phyloP scores from a whole-genome alignment of 2,329 filamentous ascomycete species.

The Clarireedia paspali region DNA sequence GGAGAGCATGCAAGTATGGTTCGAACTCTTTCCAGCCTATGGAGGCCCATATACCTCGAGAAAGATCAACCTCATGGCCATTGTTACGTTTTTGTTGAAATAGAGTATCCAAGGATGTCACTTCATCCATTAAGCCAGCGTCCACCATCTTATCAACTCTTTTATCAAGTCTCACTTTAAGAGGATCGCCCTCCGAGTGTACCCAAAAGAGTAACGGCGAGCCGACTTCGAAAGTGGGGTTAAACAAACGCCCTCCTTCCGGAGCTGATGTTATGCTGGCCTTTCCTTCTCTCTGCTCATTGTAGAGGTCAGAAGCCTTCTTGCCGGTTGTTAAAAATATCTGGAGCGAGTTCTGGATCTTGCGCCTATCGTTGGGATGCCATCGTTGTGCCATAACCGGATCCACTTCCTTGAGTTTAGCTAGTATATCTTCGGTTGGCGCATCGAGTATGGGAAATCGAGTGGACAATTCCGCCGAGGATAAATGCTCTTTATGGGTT shows the following conservation, averaged over 20 bases:
- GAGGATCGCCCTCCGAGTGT: constrained; percentile 59
- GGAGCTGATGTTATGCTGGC: constrained; percentile 23
- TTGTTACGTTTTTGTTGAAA: constrained; percentile 35
- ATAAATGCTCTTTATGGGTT: constrained; percentile 21
- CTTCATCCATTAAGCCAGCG: constrained; percentile 55
- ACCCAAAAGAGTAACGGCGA: constrained; percentile 70
- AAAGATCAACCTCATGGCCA: constrained; percentile 57
- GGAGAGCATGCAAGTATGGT: constrained; percentile 52
- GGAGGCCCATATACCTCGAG: constrained; percentile 87
- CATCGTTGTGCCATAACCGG: constrained; percentile 83
- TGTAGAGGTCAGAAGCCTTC: constrained; percentile 79
- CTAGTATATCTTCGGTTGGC: constrained; percentile 62
- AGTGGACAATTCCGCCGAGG: constrained; percentile 31
- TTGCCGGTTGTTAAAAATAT: constrained; percentile 80
- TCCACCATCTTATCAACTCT: constrained; percentile 81
- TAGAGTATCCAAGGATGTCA: constrained; percentile 43
- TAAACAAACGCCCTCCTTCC: not conserved
- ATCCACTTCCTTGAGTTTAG: constrained; percentile 71
- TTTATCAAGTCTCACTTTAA: constrained; percentile 63
- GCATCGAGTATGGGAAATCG: constrained; percentile 65
- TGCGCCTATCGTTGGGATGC: constrained; percentile 89
- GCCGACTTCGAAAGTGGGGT: not conserved
- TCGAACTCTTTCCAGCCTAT: constrained; percentile 94
- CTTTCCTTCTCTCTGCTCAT: constrained; percentile 55
- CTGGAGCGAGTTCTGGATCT: constrained; percentile 82